Evolutionary conservation across 2,329 filamentous ascomycete genomes (phyloP), one percentile per base, ranked within the genome.

Genomic region (Fusarium caatingaense): DNA sequence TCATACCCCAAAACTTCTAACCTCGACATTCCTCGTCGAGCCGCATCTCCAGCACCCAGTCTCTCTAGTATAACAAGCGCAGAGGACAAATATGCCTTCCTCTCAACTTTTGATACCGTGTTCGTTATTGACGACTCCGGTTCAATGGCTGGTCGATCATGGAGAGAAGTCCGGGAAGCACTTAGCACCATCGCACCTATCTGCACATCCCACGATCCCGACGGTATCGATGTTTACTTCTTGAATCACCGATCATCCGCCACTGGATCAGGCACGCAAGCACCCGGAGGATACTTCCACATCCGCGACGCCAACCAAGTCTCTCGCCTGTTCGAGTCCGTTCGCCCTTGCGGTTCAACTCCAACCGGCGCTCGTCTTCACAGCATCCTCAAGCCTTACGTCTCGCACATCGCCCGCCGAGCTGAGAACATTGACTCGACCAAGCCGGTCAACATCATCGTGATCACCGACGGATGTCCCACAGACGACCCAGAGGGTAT

Each of bases 61-160:
- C 27, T 72, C 18, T 66, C 76, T n/a, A 77, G 70, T 45, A 71
- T 82, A 65, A 78, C 78, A 9, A 80, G 78, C 11, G 79, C 81
- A 23, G 90, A 93, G 71, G 91, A 93, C 73, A 87, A 85, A 3
- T 96, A 93, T 77, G 86, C 89, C 4, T 97, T 97, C 77, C 88
- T 98, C 8, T 78, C 81, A 44, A 85, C 85, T 18, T 98, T 97
- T 77, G 93, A 98, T 81, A 98, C 94, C 32, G 82, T 95, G 59
- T 94, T 98, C 78, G 81, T 98, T 2, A 93, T 98, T 76, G 95
- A 98, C 77, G 95, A 98, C 82, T 94, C 91, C n/a, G 88, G 89
- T 8, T 94, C 91, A 73, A 98, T 98, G 95, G 83, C 84, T 2
- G 93, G 91, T 18, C 77, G 82, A n/a, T 87, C 86, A 23, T 98